Evolutionary conservation across 78 protist species (phyloP).

Genomic region (slime mould (Dictyostelium discoideum)): DNA sequence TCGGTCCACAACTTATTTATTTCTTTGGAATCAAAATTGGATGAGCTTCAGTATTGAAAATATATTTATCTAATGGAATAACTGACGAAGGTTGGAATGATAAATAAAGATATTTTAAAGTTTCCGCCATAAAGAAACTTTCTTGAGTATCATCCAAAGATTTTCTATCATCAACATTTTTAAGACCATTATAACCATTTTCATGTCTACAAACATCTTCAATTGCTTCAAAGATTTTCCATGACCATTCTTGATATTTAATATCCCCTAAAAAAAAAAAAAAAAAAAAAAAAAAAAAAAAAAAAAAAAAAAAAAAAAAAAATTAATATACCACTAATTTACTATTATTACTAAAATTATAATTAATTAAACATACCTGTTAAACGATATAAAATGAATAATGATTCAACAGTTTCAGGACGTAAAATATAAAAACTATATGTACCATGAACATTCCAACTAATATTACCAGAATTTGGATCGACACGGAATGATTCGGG

Average conservation of each 20-base stretch:
- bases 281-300: too few species aligned
- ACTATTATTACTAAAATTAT: too few species aligned
- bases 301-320: neutral
- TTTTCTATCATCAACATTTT: slow-evolving; percentile 34
- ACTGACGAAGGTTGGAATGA: slow-evolving; percentile 84
- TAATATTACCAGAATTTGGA: slow-evolving; percentile 15
- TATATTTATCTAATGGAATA: slow-evolving; percentile 88
- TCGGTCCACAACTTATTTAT: neutral
- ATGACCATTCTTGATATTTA: slow-evolving; percentile 91
- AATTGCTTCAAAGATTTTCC: slow-evolving; percentile 89
- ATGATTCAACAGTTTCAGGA: slow-evolving; percentile 93
- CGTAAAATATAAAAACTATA: slow-evolving; percentile 89
- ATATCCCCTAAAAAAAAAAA: slow-evolving; percentile 17
- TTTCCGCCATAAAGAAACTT: slow-evolving; percentile 94
- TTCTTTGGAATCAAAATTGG: slow-evolving; percentile 66
- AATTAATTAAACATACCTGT: slow-evolving; percentile 37
- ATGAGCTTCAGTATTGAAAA: slow-evolving; percentile 98
- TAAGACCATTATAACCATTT: slow-evolving; percentile 78
- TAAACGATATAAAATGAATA: slow-evolving; percentile 79
- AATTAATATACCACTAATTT: too few species aligned
- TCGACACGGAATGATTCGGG: slow-evolving; percentile 77
- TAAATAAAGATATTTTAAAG: slow-evolving; percentile 92
- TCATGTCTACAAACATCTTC: slow-evolving; percentile 61
- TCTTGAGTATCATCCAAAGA: slow-evolving; percentile 69
- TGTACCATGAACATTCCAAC: neutral